These are phyloP conservation scores for Scheffersomyces ergatensis DNA, from an alignment of 805 yeast species.

Conservation along the genomic window DNA sequence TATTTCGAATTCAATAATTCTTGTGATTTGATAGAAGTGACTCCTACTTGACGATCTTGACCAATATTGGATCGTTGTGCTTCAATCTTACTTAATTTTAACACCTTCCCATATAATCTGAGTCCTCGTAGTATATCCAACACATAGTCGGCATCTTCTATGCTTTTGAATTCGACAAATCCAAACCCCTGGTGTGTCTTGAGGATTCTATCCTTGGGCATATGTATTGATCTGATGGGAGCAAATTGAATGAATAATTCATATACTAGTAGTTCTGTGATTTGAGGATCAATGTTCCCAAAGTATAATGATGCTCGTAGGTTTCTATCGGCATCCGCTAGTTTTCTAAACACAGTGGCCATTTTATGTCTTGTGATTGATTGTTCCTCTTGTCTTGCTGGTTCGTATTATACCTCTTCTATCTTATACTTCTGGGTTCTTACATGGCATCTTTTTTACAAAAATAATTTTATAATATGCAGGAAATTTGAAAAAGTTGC, in stretches of 20 bases:
- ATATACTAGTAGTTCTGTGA: conserved; percentile 66
- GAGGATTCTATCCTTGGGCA: conserved; percentile 77
- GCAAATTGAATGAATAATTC: conserved; percentile 86
- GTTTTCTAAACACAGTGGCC: conserved; percentile 31
- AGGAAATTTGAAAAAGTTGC: no score
- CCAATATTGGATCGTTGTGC: conserved; percentile 11
- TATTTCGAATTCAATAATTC: conserved; percentile 11
- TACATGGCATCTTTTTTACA: neutral
- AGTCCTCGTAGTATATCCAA: conserved; percentile 58
- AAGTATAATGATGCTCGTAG: conserved; percentile 68
- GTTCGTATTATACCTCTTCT: no score
- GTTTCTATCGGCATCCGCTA: conserved; percentile 48
- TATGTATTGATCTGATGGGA: conserved; percentile 64
- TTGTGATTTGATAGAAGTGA: neutral
- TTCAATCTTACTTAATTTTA: conserved; percentile 57
- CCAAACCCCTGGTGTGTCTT: conserved; percentile 83
- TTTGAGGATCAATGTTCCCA: conserved; percentile 79
- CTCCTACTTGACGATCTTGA: conserved; percentile 10
- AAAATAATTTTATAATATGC: no score
- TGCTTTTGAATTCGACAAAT: conserved; percentile 66
- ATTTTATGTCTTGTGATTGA: no score
- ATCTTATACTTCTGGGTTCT: no score
- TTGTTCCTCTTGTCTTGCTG: no score
- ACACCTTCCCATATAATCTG: conserved; percentile 55
- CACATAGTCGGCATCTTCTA: conserved; percentile 70